These are phyloP conservation scores for Lentinula guzmanii DNA, from an alignment of 768 basidiomycete species.

Conservation along the genomic window DNA sequence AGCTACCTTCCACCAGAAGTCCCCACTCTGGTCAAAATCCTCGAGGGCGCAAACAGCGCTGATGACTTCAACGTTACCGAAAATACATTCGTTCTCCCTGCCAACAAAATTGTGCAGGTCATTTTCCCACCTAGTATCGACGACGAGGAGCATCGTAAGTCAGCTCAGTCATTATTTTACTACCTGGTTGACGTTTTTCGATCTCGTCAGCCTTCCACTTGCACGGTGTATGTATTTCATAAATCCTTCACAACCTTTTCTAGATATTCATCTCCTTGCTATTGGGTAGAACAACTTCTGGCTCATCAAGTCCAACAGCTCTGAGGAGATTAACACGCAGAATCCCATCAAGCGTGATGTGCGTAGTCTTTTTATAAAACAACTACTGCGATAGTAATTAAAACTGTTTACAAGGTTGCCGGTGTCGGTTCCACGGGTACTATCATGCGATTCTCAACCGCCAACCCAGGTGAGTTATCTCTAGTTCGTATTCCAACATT, in stretches of 20 bases:
- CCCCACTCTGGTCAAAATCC: constrained; percentile 23
- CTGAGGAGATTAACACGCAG: constrained; percentile 26
- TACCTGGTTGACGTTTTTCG: background rate
- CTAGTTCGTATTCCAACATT: too few species aligned
- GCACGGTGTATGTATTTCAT: constrained; percentile 18
- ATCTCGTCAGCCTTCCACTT: constrained; percentile 16
- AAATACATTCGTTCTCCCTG: constrained; percentile 32
- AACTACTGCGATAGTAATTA: background rate
- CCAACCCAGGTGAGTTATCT: constrained; percentile 38
- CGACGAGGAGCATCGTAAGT: constrained; percentile 20
- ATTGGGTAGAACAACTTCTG: constrained; percentile 27
- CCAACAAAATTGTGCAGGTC: constrained; percentile 31
- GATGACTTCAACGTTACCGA: constrained; percentile 25
- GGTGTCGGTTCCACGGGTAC: constrained; percentile 13
- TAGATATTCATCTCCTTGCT: background rate
- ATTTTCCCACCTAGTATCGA: constrained; percentile 23
- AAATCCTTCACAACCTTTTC: background rate
- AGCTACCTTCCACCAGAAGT: constrained; percentile 19
- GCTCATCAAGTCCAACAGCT: constrained; percentile 30
- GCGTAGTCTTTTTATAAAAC: background rate
- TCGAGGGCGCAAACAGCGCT: constrained; percentile 23
- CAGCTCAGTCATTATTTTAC: background rate
- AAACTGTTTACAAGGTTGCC: constrained; percentile 7
- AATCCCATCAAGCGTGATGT: constrained; percentile 40
- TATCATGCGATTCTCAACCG: constrained; percentile 47